phyloP scores from a whole-genome alignment of 2,329 filamentous ascomycete species.

The Macrophomina tecta region DNA sequence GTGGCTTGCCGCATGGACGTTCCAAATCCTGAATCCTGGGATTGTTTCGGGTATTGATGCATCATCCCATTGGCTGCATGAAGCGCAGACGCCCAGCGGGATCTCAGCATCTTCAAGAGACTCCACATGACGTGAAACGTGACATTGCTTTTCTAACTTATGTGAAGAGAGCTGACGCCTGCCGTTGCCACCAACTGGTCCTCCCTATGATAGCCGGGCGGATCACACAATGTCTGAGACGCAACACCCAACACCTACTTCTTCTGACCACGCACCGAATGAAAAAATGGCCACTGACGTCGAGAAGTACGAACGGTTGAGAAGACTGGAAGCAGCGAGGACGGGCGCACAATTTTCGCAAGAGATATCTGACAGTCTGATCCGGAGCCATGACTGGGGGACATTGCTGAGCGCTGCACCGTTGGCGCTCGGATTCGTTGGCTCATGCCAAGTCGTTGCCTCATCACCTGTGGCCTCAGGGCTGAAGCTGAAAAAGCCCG shows the following conservation, averaged over 20 bases:
- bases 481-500: slow-evolving; percentile 9
- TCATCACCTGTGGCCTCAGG: slow-evolving; percentile 17
- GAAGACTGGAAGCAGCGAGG: slow-evolving; percentile 16
- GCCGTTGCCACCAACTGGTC: no score
- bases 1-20: slow-evolving; percentile 11
- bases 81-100: neutral
- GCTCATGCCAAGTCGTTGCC: slow-evolving; percentile 22
- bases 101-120: neutral
- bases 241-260: neutral
- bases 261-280: neutral
- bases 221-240: neutral
- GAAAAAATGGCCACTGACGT: neutral
- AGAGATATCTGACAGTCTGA: slow-evolving; percentile 21
- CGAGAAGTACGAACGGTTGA: slow-evolving; percentile 20
- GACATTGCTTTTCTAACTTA: neutral
- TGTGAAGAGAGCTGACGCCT: neutral
- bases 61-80: neutral
- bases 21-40: slow-evolving; percentile 3
- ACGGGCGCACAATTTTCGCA: slow-evolving; percentile 34
- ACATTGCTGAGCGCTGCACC: slow-evolving; percentile 20
- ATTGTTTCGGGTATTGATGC: neutral
- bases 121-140: slow-evolving; percentile 9
- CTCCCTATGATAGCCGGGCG: neutral
- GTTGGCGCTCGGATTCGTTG: slow-evolving; percentile 19
- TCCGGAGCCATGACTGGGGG: slow-evolving; percentile 20